These are phyloP conservation scores for Serendipita sp. DNA, from an alignment of 768 basidiomycete species.

Conservation along the genomic window DNA sequence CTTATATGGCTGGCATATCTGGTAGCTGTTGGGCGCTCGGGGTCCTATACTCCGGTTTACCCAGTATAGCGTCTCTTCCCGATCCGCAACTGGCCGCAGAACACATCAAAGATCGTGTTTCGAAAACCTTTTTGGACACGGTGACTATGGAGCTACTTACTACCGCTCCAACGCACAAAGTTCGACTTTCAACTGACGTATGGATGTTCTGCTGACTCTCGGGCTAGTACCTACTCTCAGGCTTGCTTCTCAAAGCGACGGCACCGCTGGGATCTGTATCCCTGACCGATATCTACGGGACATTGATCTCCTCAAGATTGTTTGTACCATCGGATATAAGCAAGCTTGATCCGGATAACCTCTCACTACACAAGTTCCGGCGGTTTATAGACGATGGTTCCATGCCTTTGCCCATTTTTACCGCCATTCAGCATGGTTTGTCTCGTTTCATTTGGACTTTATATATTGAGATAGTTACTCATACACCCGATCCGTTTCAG, in stretches of 20 bases:
- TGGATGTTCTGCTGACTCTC: background rate
- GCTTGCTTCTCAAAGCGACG: conserved; percentile 15
- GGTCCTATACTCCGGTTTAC: conserved; percentile 16
- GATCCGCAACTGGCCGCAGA: conserved; percentile 11
- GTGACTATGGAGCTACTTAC: conserved; percentile 16
- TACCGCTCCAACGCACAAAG: conserved; percentile 15
- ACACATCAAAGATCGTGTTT: conserved; percentile 16
- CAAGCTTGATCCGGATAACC: conserved; percentile 12
- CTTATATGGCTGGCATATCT: conserved; percentile 18
- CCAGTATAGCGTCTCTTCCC: background rate
- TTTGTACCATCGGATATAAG: conserved; percentile 14
- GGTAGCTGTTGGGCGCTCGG: conserved; percentile 19
- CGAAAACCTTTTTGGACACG: conserved; percentile 17
- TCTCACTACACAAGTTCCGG: conserved; percentile 16
- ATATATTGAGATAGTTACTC: background rate
- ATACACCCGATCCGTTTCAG: background rate
- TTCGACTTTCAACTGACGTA: background rate
- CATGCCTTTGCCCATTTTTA: conserved; percentile 19
- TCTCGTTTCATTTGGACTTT: background rate
- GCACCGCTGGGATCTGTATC: conserved; percentile 14
- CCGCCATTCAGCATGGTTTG: conserved; percentile 16
- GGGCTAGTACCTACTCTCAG: conserved; percentile 15
- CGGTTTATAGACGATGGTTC: conserved; percentile 12
- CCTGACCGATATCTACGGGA: conserved; percentile 16
- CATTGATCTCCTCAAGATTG: conserved; percentile 17